Base-by-base conservation (phyloP, 2,329 filamentous ascomycete species). In the Diplocarpon mali region DNA sequence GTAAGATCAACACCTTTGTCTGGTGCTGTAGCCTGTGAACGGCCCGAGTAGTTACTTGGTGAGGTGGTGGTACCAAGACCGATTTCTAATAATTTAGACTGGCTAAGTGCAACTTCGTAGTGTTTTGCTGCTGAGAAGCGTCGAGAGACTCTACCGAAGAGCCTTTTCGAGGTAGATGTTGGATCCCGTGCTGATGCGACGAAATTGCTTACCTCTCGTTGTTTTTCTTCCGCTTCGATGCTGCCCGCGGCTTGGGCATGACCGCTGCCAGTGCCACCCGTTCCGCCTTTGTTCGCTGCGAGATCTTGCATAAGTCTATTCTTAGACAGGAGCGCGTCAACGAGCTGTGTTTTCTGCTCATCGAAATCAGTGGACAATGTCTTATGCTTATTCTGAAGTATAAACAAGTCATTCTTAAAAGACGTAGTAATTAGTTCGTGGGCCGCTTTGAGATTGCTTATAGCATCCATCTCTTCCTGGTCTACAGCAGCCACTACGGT, bases 341-440 rank as follows among this genome's bases (percentile, higher is more conserved):
- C 69, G 17, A 81, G 68, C 57, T 80, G 76, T 38, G 69, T 69
- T 62, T 77, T 75, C 56, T 76, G 70, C 48, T 71, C 67, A 42
- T 79, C 74, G 40, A 69, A 66, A 58, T 80, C 75, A 44, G 68
- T 64, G 48, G 64, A 66, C 40, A 72, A 61, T 44, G 66, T 61
- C 45, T 68, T 69, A 50, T 71, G 65, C 53, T 75, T 71, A 47
- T 65, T 68, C 50, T 76, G 70, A 51, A 75, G 65, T 24, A 68
- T 65, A 42, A 76, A 69, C 30, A 81, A 68, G 56, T 82, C 78
- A 37, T 67, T 67, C 50, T 72, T 69, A 45, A 81, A 68, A 13
- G 76, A 80, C 14, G 69, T 65, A 13, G 73, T 72, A 47, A 81
- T 70, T 50, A 78, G 66, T 50, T 71, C 68, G 59, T 81, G 76